Evolutionary conservation across 257 asterid genomes (phyloP), one percentile per base, ranked within the genome.

Genomic region (Nicotiana obtusifolia): DNA sequence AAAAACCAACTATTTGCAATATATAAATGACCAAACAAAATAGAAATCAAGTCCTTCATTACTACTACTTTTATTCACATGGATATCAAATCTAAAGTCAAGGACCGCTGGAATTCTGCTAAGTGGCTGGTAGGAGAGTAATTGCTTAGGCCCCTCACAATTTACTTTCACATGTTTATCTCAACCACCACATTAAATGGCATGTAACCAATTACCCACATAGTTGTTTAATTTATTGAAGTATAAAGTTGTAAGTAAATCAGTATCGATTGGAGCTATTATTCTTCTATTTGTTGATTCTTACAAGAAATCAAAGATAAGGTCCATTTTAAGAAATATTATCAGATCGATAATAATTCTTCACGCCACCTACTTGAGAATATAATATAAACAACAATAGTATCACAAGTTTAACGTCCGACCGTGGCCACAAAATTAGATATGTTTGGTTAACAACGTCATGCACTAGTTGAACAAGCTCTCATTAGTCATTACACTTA

Each of bases 111-210:
- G 77, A 59, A 83, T 68, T 54, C 68, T 80, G 78, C 26, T 16
- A 35, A 10, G 14, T 66, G 81, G 83, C 73, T 77, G 61, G 41
- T 47, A 73, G 9, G 62, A 49, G 41, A 83, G 89, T 86, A 84
- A 91, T 81, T 87, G 86, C 59, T 14, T 84, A 84, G 90, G 88
- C 82, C 86, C 79, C 62, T 73, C 79, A 24, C 24, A 47, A 73
- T 73, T 73, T 73, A 24, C 16, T 73, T 47, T 73, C 61, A 47
- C 79, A 9, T 47, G 62, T 86, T 67, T 56, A 49, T 82, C 90
- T 83, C 97, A 90, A 88, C 97, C 1, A 87, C 94, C 78, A 4
- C 82, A 89, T 91, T 90, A 80, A 91, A 83, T 82, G 49, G 65
- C 41, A 57, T 7, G 26, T 57, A 57, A 57, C 26, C 4, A 57